phyloP scores from a whole-genome alignment of 768 basidiomycete species.

The Gloeostereum incarnatum region DNA sequence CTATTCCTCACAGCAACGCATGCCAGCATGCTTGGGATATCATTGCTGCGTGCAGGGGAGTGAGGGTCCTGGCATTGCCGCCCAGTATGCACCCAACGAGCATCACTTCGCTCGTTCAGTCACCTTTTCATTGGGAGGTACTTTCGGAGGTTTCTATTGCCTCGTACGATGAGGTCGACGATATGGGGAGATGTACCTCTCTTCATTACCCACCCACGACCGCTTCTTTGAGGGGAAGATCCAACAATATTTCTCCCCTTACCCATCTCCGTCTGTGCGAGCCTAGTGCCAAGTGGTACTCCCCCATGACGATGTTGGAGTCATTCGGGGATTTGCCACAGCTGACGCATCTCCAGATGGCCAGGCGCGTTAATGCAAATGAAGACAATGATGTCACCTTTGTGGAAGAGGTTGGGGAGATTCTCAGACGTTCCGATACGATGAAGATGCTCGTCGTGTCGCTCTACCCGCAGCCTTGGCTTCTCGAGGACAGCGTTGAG shows the following conservation, averaged over 20 bases:
- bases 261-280: slow-evolving; percentile 30
- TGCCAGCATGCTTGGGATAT: slow-evolving; percentile 12
- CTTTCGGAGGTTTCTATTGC: slow-evolving; percentile 19
- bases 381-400: slow-evolving; percentile 30
- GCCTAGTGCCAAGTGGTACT: slow-evolving; percentile 23
- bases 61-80: slow-evolving; percentile 20
- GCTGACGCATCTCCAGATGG: slow-evolving; percentile 28
- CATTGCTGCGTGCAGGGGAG: slow-evolving; percentile 22
- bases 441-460: slow-evolving; percentile 20
- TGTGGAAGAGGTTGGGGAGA: slow-evolving; percentile 17
- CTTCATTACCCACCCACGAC: slow-evolving; percentile 3
- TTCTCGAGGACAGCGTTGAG: slow-evolving; percentile 2
- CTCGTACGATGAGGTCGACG: slow-evolving; percentile 14
- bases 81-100: slow-evolving; percentile 12
- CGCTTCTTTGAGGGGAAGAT: slow-evolving; percentile 1
- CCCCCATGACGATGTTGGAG: slow-evolving; percentile 21
- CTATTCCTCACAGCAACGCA: slow-evolving; percentile 11
- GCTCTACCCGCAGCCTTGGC: slow-evolving; percentile 13
- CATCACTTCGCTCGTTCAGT: slow-evolving; percentile 8
- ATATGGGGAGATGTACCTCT: neutral
- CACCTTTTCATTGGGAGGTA: slow-evolving; percentile 7
- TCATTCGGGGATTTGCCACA: slow-evolving; percentile 23
- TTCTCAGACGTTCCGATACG: slow-evolving; percentile 17
- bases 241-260: slow-evolving; percentile 13
- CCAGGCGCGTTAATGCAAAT: slow-evolving; percentile 30